These are phyloP conservation scores for Thalassiosira allenii DNA, from an alignment of 352 stramenopile species.

Conservation along the genomic window DNA sequence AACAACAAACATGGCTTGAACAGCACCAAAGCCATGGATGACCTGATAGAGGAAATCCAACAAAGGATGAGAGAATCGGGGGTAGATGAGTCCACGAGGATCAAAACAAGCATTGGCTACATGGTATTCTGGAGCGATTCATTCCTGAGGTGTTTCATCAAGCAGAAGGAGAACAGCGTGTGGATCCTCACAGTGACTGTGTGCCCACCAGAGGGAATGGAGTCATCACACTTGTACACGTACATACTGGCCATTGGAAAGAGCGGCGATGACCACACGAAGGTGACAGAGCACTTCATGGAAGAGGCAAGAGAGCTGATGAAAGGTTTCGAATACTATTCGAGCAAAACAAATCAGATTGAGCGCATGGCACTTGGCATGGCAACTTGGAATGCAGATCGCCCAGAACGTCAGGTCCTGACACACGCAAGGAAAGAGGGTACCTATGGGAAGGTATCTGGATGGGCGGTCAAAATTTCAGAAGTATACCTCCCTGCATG, in stretches of 20 bases:
- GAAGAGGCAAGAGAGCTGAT: background rate
- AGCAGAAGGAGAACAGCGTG: slow-evolving; percentile 41
- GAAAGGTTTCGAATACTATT: background rate
- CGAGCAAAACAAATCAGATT: background rate
- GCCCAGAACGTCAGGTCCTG: background rate
- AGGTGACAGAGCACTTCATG: background rate
- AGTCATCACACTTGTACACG: background rate
- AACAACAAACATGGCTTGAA: no score
- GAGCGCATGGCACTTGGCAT: no score
- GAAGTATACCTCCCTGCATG: no score
- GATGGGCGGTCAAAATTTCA: no score
- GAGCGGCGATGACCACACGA: background rate
- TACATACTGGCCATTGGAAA: background rate
- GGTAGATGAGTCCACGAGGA: no score
- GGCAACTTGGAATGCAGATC: background rate
- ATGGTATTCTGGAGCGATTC: slow-evolving; percentile 22
- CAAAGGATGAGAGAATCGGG: no score
- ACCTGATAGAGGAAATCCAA: no score
- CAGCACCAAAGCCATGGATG: no score
- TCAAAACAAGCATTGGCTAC: no score
- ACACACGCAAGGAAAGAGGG: no score
- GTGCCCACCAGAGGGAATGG: background rate
- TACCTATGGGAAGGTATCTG: no score
- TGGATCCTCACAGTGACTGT: slow-evolving; percentile 38
- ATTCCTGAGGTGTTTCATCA: slow-evolving; percentile 29